phyloP scores from a whole-genome alignment of 768 basidiomycete species.

The Lepiota brunneoincarnata region DNA sequence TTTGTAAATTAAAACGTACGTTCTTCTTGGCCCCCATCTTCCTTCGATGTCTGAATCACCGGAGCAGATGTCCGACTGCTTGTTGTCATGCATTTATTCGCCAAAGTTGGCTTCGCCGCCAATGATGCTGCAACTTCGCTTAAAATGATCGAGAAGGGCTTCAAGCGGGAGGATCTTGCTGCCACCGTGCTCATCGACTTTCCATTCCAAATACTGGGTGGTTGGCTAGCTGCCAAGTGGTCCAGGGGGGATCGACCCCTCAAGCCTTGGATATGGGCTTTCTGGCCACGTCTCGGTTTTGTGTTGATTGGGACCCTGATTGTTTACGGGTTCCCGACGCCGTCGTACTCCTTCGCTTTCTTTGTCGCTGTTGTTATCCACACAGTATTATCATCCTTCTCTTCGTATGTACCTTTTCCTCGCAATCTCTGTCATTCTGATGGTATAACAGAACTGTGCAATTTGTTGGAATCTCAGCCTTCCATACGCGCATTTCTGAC shows the following conservation, averaged over 20 bases:
- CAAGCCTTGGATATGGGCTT: slow-evolving; percentile 87
- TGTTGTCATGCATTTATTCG: slow-evolving; percentile 81
- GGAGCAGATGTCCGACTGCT: slow-evolving; percentile 84
- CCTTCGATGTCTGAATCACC: slow-evolving; percentile 1
- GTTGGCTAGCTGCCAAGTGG: slow-evolving; percentile 94
- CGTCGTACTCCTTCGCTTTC: slow-evolving; percentile 71
- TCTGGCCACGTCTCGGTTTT: slow-evolving; percentile 83
- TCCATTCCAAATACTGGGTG: slow-evolving; percentile 93
- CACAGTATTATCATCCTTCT: slow-evolving; percentile 81
- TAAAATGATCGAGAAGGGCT: slow-evolving; percentile 96
- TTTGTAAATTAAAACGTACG: slow-evolving; percentile 88
- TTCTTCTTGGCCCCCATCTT: slow-evolving; percentile 2
- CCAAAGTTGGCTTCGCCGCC: slow-evolving; percentile 93
- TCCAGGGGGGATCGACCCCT: slow-evolving; percentile 76
- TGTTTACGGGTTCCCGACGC: slow-evolving; percentile 81
- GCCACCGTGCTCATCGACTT: slow-evolving; percentile 94
- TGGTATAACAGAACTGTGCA: slow-evolving; percentile 79
- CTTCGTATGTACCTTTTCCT: slow-evolving; percentile 57
- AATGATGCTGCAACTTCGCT: slow-evolving; percentile 89
- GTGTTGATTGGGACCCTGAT: slow-evolving; percentile 70
- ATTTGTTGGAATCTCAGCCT: slow-evolving; percentile 98
- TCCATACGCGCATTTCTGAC: slow-evolving; percentile 95
- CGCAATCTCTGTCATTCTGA: neutral
- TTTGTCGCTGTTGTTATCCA: slow-evolving; percentile 79
- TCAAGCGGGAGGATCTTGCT: slow-evolving; percentile 95